phyloP scores from a whole-genome alignment of 768 basidiomycete species.

The Gyrodon lividus region DNA sequence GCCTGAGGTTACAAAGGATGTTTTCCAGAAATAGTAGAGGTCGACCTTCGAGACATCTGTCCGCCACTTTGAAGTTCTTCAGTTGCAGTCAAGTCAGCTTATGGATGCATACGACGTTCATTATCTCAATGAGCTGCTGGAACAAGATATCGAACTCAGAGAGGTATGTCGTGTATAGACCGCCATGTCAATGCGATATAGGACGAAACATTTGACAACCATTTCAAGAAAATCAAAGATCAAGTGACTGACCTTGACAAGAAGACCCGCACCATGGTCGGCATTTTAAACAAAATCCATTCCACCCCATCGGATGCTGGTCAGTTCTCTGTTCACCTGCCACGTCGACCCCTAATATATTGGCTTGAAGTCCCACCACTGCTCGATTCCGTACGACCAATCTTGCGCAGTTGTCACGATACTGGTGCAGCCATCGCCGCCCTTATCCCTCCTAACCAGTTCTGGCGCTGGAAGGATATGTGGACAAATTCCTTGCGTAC shows the following conservation, averaged over 20 bases:
- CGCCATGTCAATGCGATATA: neutral
- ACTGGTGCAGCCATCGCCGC: slow-evolving; percentile 50
- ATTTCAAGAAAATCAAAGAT: slow-evolving; percentile 72
- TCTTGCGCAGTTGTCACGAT: slow-evolving; percentile 53
- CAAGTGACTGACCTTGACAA: slow-evolving; percentile 75
- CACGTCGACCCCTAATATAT: slow-evolving; percentile 9
- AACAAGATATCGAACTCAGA: slow-evolving; percentile 59
- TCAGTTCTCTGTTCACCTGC: slow-evolving; percentile 35
- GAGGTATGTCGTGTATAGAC: slow-evolving; percentile 46
- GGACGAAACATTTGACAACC: slow-evolving; percentile 2
- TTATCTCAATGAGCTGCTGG: slow-evolving; percentile 56
- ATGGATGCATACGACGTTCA: slow-evolving; percentile 63
- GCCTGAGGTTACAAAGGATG: neutral
- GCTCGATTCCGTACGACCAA: slow-evolving; percentile 54
- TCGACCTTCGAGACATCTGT: too few species aligned
- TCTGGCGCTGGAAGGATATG: slow-evolving; percentile 86
- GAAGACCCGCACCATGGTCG: slow-evolving; percentile 68
- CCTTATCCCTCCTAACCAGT: slow-evolving; percentile 66
- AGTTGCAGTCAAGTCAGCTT: slow-evolving; percentile 1
- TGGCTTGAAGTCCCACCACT: slow-evolving; percentile 54
- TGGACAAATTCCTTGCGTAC: slow-evolving; percentile 71
- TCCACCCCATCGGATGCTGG: slow-evolving; percentile 63
- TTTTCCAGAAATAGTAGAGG: slow-evolving; percentile 16
- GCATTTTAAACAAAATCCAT: slow-evolving; percentile 77
- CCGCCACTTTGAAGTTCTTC: too few species aligned